A percentile compares a stretch with the other conserved stretches of the same genome.
Evolutionary conservation across 1,284 basidiomycete genomes (phyloP).

Genomic region (Xerocomus minutiporus): DNA sequence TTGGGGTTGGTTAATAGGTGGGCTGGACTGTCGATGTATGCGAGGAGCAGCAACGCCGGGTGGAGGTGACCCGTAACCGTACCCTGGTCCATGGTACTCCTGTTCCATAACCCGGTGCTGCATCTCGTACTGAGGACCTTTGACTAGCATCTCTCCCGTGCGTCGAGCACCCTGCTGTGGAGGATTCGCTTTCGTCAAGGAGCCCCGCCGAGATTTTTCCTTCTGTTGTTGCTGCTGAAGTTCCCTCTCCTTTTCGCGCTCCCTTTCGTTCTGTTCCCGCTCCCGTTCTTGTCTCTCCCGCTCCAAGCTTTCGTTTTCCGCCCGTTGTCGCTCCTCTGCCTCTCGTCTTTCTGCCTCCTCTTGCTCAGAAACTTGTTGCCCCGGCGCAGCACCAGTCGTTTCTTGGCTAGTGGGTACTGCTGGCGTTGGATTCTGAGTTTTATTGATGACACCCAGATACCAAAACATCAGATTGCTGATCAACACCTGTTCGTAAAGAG

Average conservation of each 20-base stretch:
- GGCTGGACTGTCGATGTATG: slow-evolving; percentile 31
- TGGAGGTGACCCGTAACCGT: slow-evolving; percentile 33
- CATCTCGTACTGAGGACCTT: slow-evolving; percentile 87
- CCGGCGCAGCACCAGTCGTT: slow-evolving; percentile 9
- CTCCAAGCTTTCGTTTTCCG: slow-evolving; percentile 42
- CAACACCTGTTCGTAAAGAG: slow-evolving; percentile 96
- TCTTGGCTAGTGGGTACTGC: slow-evolving; percentile 28
- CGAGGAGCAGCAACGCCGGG: slow-evolving; percentile 28
- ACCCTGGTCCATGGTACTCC: slow-evolving; percentile 51
- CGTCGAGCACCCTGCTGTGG: slow-evolving; percentile 46
- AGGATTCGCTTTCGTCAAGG: slow-evolving; percentile 50
- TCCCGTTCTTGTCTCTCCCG: slow-evolving; percentile 45
- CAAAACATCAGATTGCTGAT: slow-evolving; percentile 99
- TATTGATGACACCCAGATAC: slow-evolving; percentile 98
- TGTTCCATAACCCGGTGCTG: slow-evolving; percentile 90
- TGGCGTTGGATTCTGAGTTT: slow-evolving; percentile 52
- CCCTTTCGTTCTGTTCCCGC: slow-evolving; percentile 40
- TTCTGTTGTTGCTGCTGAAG: slow-evolving; percentile 44
- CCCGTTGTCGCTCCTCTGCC: slow-evolving; percentile 43
- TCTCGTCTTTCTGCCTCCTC: slow-evolving; percentile 38
- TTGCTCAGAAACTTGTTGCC: slow-evolving; percentile 25
- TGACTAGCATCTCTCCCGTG: slow-evolving; percentile 80
- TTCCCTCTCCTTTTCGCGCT: slow-evolving; percentile 37
- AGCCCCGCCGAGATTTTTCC: slow-evolving; percentile 51
- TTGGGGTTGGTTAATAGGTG: slow-evolving; percentile 25